Evolutionary conservation across 495 filamentous ascomycete genomes (phyloP).

Genomic region (Hypoxylon cercidicola): DNA sequence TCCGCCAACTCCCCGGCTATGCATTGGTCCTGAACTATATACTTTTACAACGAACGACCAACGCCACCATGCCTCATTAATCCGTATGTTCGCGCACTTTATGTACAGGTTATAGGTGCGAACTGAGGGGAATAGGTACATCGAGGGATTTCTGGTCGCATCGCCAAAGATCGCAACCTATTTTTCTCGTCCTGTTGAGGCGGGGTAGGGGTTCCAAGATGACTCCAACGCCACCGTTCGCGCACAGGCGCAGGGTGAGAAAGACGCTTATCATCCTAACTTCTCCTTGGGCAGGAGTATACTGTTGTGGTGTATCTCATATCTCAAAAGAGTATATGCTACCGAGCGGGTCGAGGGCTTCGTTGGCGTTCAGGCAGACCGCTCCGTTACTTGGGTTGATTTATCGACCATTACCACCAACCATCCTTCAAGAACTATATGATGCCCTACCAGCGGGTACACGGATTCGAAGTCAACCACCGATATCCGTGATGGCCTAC

Average conservation of each 20-base stretch:
- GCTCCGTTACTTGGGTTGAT: not conserved
- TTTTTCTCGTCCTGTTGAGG: not conserved
- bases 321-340: not conserved
- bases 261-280: too few species aligned
- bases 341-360: too few species aligned
- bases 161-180: conserved; percentile 4
- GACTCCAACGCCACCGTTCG: too few species aligned
- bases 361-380: too few species aligned
- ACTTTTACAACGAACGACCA: conserved; percentile 4
- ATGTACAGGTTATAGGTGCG: conserved; percentile 32
- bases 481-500: not conserved
- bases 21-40: conserved; percentile 35
- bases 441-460: conserved; percentile 1
- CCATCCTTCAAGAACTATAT: not conserved
- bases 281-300: too few species aligned
- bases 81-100: conserved; percentile 21
- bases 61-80: not conserved
- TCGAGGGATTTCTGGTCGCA: not conserved
- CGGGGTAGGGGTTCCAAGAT: not conserved
- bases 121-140: conserved; percentile 10
- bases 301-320: too few species aligned
- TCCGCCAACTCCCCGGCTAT: conserved; percentile 38
- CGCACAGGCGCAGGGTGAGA: too few species aligned
- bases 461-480: not conserved
- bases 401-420: conserved; percentile 1